Percentiles rank a stretch among this genome's conserved stretches.
Evolutionary conservation across 169 alveolate species (phyloP).

Genomic region (Plasmodium sp.): DNA sequence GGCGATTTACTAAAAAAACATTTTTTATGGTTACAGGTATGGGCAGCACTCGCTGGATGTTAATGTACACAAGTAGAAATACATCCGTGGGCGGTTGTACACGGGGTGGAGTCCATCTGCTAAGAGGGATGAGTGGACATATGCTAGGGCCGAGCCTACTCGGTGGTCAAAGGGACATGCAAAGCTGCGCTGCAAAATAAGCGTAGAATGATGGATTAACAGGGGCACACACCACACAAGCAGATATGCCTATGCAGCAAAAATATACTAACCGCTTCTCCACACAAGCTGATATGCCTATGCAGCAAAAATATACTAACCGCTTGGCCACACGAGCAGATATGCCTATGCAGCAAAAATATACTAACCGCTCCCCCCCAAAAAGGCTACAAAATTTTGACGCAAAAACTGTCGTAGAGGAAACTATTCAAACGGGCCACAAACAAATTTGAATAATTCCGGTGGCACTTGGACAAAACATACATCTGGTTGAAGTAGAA

Average conservation of each 20-base stretch:
- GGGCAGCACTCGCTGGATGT: background rate
- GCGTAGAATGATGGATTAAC: background rate
- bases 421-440: conserved; percentile 6
- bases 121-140: background rate
- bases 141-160: background rate
- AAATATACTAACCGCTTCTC: background rate
- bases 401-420: conserved; percentile 11
- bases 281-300: background rate
- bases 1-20: background rate
- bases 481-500: conserved; percentile 44
- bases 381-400: background rate
- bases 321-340: background rate
- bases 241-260: background rate
- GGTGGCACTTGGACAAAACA: background rate
- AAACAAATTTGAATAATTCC: conserved; percentile 23
- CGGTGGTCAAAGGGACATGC: background rate
- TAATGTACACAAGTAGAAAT: background rate
- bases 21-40: background rate
- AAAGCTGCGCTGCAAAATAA: background rate
- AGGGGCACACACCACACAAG: background rate
- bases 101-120: background rate
- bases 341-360: background rate
- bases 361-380: background rate
- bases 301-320: background rate
- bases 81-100: background rate